Evolutionary conservation across 805 yeast genomes (phyloP), one percentile per base, ranked within the genome.

Genomic region (Pachysolen tannophilus): DNA sequence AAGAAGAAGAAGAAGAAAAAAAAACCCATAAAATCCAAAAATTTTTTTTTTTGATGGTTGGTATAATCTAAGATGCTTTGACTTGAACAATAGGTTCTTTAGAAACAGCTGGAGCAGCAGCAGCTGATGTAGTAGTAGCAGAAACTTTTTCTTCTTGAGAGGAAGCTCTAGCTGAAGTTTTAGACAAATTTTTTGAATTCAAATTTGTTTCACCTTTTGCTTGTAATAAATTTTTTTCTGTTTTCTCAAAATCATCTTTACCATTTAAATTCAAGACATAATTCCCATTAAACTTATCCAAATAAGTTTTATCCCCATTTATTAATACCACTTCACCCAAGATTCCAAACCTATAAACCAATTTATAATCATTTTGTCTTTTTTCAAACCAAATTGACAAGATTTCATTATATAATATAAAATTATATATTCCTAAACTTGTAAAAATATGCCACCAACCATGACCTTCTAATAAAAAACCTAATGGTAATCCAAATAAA

Each of bases 371-470:
- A 20, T 65, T 51, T 23, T 73, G 69, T 9, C 59, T 58, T 2
- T 75, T 75, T 13, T 67, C 63, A 42, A 80, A 65, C 57, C 79
- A 75, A 27, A 77, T 57, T 43, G 92, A 71, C 43, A 87, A 62
- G 45, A 80, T 77, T 59, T 84, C 87, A 47, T 78, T 67, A 50
- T 79, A 84, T 3, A 82, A 77, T 43, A 87, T 67, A 55, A 83
- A 86, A 52, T 67, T 80, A 58, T 85, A 88, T 9, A 87, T 88
- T 1, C 95, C 94, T 14, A 75, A 60, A 0, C 92, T 87, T 0
- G 88, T 81, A 37, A 82, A 62, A 19, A 82, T 60, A 51, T 87
- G 97, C 97, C 97, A 87, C 95, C 95, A 88, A 17, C 92, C 94
- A 49, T 87, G 97, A 17, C 88, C 78, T 55, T 87, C 97, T 21